Conservation (phyloP, 2,329 filamentous ascomycete genomes). For the Fusarium cicatricum region DNA sequence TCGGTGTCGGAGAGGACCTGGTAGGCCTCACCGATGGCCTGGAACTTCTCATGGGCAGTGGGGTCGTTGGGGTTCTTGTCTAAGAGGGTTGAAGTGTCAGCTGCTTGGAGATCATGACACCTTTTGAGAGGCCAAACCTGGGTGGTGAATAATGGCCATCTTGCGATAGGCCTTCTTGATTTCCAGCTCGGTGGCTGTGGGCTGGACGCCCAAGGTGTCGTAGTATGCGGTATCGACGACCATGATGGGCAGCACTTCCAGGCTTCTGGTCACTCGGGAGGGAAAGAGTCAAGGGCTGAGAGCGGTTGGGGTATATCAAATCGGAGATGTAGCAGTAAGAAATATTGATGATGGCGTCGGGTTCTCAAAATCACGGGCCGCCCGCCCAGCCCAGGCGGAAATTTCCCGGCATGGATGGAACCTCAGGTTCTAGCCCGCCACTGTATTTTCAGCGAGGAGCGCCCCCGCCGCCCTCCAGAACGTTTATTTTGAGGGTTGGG, state of each 20-base stretch:
- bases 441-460: too few species aligned
- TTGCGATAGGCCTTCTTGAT: constrained; percentile 98
- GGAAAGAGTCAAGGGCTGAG: background rate
- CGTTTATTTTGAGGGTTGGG: constrained; percentile 17
- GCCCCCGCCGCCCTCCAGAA: background rate
- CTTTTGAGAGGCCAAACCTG: constrained; percentile 61
- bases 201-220: constrained; percentile 83
- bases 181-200: constrained; percentile 86
- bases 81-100: constrained; percentile 46
- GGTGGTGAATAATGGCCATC: constrained; percentile 92
- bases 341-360: constrained; percentile 40
- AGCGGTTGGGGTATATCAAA: constrained; percentile 15
- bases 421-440: background rate
- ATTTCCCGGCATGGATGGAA: constrained; percentile 25
- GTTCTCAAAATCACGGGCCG: constrained; percentile 34
- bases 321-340: constrained; percentile 9
- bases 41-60: constrained; percentile 92
- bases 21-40: constrained; percentile 79
- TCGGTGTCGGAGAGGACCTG: constrained; percentile 88
- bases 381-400: constrained; percentile 29
- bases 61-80: constrained; percentile 99
- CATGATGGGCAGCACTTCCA: constrained; percentile 62
- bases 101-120: background rate
- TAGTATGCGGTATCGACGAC: constrained; percentile 91
- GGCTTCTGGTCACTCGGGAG: constrained; percentile 10